Conservation (phyloP, 345 rosid species). For the Gossypium raimondii region DNA sequence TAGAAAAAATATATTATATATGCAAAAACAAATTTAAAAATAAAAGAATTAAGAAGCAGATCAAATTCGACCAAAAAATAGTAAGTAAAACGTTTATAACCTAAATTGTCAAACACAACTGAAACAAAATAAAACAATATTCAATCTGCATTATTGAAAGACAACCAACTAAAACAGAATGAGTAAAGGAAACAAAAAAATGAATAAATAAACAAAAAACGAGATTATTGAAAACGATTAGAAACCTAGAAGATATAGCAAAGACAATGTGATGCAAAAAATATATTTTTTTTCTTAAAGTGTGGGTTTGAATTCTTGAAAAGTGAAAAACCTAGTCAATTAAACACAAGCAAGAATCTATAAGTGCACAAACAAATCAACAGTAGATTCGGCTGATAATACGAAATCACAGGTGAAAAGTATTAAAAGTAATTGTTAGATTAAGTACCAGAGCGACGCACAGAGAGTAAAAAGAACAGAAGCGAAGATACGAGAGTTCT, state of each 20-base stretch:
- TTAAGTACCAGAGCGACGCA: slow-evolving; percentile 6
- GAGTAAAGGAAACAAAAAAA: neutral
- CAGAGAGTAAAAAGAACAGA: neutral
- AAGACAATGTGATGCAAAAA: neutral
- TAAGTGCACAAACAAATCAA: neutral
- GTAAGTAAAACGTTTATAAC: neutral
- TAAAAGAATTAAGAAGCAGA: neutral
- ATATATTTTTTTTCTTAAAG: no score
- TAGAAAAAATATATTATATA: neutral
- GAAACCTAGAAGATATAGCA: neutral
- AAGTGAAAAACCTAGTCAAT: neutral
- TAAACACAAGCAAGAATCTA: neutral
- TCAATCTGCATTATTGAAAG: neutral
- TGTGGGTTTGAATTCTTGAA: neutral
- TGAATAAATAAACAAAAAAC: no score
- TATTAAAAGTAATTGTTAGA: neutral
- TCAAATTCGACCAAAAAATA: slow-evolving; percentile 7
- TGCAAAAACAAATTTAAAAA: no score
- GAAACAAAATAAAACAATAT: neutral
- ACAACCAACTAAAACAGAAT: neutral
- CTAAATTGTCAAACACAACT: neutral
- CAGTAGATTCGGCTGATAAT: neutral
- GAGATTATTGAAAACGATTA: neutral
- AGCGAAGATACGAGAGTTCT: neutral
- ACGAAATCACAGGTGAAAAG: neutral